These are phyloP conservation scores for Tremella yokohamensis DNA, from an alignment of 768 basidiomycete genomes.

Conservation along the genomic window DNA sequence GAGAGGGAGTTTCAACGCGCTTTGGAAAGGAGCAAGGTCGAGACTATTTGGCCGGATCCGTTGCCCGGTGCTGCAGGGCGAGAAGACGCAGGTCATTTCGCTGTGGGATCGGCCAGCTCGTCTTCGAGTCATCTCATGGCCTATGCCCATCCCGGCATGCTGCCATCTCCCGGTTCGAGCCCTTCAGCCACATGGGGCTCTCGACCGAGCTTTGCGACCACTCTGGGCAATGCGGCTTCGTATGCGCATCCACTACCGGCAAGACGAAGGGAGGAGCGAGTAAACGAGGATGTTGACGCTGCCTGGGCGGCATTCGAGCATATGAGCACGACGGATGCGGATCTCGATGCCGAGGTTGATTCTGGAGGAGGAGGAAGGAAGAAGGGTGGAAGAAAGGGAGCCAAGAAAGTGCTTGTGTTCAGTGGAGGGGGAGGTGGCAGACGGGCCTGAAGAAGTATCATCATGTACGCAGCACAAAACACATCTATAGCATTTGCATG, in stretches of 20 bases:
- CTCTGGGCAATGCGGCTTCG: not conserved
- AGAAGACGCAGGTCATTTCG: constrained; percentile 9
- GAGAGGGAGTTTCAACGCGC: constrained; percentile 45
- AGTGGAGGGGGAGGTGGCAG: too few relatives aligned
- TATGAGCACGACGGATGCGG: too few relatives aligned
- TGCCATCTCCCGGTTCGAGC: too few relatives aligned
- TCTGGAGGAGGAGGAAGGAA: not conserved
- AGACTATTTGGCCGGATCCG: constrained; percentile 9
- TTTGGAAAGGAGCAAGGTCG: constrained; percentile 38
- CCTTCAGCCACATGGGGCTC: too few relatives aligned
- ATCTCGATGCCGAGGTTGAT: too few relatives aligned
- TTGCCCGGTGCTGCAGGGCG: constrained; percentile 1
- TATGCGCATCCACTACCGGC: not conserved
- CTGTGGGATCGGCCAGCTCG: constrained; percentile 2
- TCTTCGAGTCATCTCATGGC: not conserved
- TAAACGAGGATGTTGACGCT: constrained; percentile 1
- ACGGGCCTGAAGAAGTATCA: too few relatives aligned
- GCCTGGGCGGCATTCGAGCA: not conserved
- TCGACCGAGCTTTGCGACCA: constrained; percentile 5
- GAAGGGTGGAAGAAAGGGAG: constrained; percentile 1
- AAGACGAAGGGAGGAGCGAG: not conserved
- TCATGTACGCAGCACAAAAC: too few relatives aligned
- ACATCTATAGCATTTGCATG: too few relatives aligned
- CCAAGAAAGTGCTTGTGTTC: not conserved
- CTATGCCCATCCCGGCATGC: too few relatives aligned